phyloP scores from a whole-genome alignment of 169 alveolate species.

The Plasmodium coatneyi region DNA sequence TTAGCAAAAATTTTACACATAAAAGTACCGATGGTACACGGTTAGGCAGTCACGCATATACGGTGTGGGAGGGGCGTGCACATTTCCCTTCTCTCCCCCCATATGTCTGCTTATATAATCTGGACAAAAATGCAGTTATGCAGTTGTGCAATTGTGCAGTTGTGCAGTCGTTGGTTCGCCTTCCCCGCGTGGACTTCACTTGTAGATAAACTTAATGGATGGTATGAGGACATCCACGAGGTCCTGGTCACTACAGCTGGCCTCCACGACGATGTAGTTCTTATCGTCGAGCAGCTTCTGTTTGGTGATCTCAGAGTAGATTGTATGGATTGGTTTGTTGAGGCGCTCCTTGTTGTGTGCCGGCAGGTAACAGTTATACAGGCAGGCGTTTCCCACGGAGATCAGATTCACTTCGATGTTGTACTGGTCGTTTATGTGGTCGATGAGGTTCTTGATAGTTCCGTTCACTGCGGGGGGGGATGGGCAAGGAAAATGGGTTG shows the following conservation, averaged over 20 bases:
- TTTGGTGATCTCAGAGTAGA: constrained; percentile 80
- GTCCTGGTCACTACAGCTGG: constrained; percentile 90
- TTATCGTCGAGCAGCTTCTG: constrained; percentile 77
- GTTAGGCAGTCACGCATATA: not conserved
- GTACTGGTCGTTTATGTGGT: constrained; percentile 78
- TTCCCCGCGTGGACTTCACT: constrained; percentile 12
- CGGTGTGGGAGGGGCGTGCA: no score
- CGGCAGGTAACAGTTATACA: constrained; percentile 90
- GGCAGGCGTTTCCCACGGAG: constrained; percentile 91
- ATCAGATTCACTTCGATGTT: constrained; percentile 89
- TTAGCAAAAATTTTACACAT: not conserved
- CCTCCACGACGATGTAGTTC: constrained; percentile 88
- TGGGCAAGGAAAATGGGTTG: not conserved
- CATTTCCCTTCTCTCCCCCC: not conserved
- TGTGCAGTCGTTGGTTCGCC: not conserved
- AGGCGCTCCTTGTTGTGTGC: constrained; percentile 87
- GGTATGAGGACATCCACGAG: constrained; percentile 91
- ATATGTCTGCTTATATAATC: not conserved
- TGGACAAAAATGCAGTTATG: not conserved
- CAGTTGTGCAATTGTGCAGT: not conserved
- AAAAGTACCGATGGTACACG: not conserved
- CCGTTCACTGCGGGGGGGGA: constrained; percentile 80
- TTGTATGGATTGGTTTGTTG: constrained; percentile 80
- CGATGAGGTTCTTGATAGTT: constrained; percentile 80
- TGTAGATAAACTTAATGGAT: constrained; percentile 88